Evolutionary conservation across 2,329 filamentous ascomycete genomes (phyloP).

Genomic region (Ilyonectria destructans): DNA sequence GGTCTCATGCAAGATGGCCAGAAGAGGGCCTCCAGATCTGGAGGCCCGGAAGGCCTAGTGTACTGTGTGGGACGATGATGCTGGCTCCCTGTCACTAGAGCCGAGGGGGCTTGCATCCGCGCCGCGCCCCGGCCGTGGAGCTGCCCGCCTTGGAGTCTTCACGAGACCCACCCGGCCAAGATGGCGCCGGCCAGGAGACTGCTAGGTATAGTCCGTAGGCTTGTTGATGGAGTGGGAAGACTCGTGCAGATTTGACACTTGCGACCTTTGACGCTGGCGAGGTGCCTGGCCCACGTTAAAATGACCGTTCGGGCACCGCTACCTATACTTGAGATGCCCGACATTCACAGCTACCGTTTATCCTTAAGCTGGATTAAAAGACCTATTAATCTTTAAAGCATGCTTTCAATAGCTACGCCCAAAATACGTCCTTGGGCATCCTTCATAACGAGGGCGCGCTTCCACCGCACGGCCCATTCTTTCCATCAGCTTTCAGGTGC

Average conservation of each 20-base stretch:
- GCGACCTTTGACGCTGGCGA: neutral
- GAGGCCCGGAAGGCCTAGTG: conserved; percentile 10
- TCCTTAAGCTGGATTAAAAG: neutral
- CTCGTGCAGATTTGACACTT: neutral
- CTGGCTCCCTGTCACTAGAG: conserved; percentile 10
- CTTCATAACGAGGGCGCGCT: neutral
- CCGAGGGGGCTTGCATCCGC: conserved; percentile 18
- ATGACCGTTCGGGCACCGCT: neutral
- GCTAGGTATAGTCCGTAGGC: neutral
- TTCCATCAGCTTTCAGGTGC: too few relatives aligned
- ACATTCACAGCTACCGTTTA: neutral
- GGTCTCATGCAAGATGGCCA: conserved; percentile 30
- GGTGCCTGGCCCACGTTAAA: neutral
- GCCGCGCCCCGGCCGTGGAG: conserved; percentile 22
- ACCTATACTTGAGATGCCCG: neutral
- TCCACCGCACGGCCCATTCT: neutral
- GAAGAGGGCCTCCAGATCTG: conserved; percentile 11
- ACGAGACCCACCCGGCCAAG: neutral
- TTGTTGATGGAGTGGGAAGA: neutral
- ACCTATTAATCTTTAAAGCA: neutral
- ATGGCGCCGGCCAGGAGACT: neutral
- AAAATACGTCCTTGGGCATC: neutral
- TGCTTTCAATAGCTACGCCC: neutral
- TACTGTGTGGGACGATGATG: conserved; percentile 12
- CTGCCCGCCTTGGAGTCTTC: neutral